Evolutionary conservation across 1,139 yeast species (phyloP), one percentile per base, ranked within the genome.

Genomic region (Yamadazyma aaseri): DNA sequence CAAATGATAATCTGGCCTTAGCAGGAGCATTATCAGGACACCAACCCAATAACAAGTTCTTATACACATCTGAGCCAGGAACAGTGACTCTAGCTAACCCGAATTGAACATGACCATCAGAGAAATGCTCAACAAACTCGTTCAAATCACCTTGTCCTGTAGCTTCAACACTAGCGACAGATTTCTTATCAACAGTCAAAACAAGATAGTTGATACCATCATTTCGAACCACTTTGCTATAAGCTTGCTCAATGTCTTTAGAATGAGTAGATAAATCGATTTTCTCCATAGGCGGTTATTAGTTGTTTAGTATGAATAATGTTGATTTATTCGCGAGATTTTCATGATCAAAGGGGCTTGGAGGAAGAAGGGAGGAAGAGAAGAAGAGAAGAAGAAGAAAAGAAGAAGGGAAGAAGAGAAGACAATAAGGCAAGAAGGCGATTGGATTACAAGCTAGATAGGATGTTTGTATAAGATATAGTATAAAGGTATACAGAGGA

Each of bases 21-120:
- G 85, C 67, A 6, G 90, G 86, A n/a, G 90, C 81, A 38, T 82
- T 79, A 56, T 84, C 92, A 5, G 94, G 92, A 64, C 95, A 86
- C 97, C 97, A 92, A 33, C 97, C 97, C 34, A 92, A 71, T 36
- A 92, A 70, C 31, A 90, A 76, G 48, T 85, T 72, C 66, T 94
- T 94, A 50, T 79, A 76, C 25, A 92, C 90, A 49, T 85, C 94
- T 2, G 95, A 82, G 24, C 95, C 95, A 34, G 94, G 94, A 36
- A 90, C 96, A 35, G 81, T 79, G 28, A 90, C 90, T 33, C 96
- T 76, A 18, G 89, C 86, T 45, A 92, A 72, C 28, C 97, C 98
- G 55, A 83, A 92, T 65, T 90, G 96, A 36, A 90, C 87, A 41
- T 81, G 79, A 2, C 95, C 87, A 46, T 90, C 97, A 49, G 81